phyloP scores from a whole-genome alignment of 2,329 filamentous ascomycete genomes.

The Leptosphaerulina australis region DNA sequence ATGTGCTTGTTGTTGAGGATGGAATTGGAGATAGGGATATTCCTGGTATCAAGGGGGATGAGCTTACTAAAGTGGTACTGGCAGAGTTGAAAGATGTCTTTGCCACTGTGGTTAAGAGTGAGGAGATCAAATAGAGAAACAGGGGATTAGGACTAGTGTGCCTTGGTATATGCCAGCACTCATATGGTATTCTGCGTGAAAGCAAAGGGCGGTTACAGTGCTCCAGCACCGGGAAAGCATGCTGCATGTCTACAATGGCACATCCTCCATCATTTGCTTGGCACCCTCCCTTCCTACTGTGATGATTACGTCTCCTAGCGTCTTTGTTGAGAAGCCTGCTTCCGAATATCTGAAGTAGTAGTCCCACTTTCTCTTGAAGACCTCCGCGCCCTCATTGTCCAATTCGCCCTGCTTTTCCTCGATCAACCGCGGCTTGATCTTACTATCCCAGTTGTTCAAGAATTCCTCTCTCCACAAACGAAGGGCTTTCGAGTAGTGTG shows the following conservation, averaged over 20 bases:
- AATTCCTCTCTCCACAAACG: constrained; percentile 72
- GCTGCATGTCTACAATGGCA: constrained; percentile 59
- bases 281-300: constrained; percentile 70
- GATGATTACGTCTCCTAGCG: constrained; percentile 73
- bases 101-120: constrained; percentile 61
- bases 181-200: too few species aligned
- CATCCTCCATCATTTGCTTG: constrained; percentile 71
- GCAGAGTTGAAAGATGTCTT: constrained; percentile 67
- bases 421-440: constrained; percentile 66
- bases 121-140: constrained; percentile 50
- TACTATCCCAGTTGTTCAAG: constrained; percentile 63
- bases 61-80: constrained; percentile 56
- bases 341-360: constrained; percentile 81
- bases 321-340: constrained; percentile 74
- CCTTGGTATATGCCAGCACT: too few species aligned
- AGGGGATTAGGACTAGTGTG: too few species aligned
- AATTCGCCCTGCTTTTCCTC: constrained; percentile 65
- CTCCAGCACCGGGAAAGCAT: not conserved
- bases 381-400: constrained; percentile 67
- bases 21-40: constrained; percentile 69
- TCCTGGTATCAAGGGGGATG: constrained; percentile 62
- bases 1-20: constrained; percentile 65
- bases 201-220: not conserved
- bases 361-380: constrained; percentile 76
- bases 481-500: constrained; percentile 73